Base-by-base conservation (phyloP, 345 rosid species). In the Mangifera indica region DNA sequence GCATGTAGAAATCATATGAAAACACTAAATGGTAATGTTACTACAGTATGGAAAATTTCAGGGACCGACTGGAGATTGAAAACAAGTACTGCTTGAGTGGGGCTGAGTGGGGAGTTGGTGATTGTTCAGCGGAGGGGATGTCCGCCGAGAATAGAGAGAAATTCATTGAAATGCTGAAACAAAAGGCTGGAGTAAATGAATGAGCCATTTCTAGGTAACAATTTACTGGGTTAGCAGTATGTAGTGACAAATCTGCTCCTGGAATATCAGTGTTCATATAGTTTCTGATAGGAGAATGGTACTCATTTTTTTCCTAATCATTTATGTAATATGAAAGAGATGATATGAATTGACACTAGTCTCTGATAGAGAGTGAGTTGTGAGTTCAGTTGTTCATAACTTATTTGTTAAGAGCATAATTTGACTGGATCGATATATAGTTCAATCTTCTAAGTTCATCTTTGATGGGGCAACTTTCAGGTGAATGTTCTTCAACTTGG, bases 31-130 rank as follows among this genome's bases (percentile, higher is more conserved):
- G 10, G 44, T 69, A 60, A 60, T 29, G 59, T 53, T 49, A 1
- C 58, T 49, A 24, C 10, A 29, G 60, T 4, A 32, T 49, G 25
- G 46, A 40, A 76, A 63, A 69, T 15, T 70, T 15, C 84, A 90
- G 98, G 87, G 90, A 93, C 82, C 74, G 73, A 70, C 86, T 78
- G 81, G 81, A 70, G 60, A 83, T 79, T 64, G 87, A 79, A 72
- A 96, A 91, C 84, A 94, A 91, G 69, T 94, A 93, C 72, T 93
- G 98, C 80, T 45, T 91, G 18, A 86, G 98, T 0, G 98, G 96
- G 24, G 97, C 98, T 3, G 97, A 91, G 73, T 91, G 97, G 97
- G 98, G 98, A 6, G 87, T 93, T 0, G 98, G 98, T 71, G 98
- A 94, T 78, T 94, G 98, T 63, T 90, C 98, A 18, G 81, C 91